Evolutionary conservation across 2,329 filamentous ascomycete species (phyloP).

Genomic region (Amauroascus verrucosus): DNA sequence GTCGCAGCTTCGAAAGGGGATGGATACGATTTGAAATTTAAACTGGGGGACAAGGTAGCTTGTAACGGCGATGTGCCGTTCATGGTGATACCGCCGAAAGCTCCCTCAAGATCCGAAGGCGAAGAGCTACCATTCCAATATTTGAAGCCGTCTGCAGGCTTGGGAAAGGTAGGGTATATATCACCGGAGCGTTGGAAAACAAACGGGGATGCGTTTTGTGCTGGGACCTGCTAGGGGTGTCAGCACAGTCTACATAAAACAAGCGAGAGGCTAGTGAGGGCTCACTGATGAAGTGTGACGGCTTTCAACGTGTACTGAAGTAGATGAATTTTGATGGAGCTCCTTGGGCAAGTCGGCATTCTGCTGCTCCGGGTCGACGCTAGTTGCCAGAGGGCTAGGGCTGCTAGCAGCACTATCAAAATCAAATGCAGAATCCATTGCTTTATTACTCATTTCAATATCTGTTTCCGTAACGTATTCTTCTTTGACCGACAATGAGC

Average conservation of each 20-base stretch:
- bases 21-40: slow-evolving; percentile 28
- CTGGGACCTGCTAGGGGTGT: neutral
- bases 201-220: slow-evolving; percentile 9
- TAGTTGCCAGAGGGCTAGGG: slow-evolving; percentile 33
- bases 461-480: slow-evolving; percentile 28
- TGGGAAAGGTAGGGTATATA: slow-evolving; percentile 2
- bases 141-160: slow-evolving; percentile 21
- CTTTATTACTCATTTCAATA: slow-evolving; percentile 37
- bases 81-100: slow-evolving; percentile 38
- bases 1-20: slow-evolving; percentile 27
- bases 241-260: neutral
- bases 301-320: neutral
- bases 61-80: slow-evolving; percentile 36
- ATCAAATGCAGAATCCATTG: slow-evolving; percentile 41
- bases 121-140: slow-evolving; percentile 36
- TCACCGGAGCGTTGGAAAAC: slow-evolving; percentile 9
- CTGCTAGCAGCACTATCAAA: slow-evolving; percentile 41
- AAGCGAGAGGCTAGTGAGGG: neutral
- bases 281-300: neutral
- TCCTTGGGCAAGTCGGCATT: slow-evolving; percentile 16
- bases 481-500: slow-evolving; percentile 27
- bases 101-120: slow-evolving; percentile 37
- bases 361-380: slow-evolving; percentile 14
- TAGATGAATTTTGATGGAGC: neutral
- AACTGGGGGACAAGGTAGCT: slow-evolving; percentile 28